Evolutionary conservation across 495 filamentous ascomycete species (phyloP), one percentile per base, ranked within the genome.

Genomic region (Lophiotrema nucula): DNA sequence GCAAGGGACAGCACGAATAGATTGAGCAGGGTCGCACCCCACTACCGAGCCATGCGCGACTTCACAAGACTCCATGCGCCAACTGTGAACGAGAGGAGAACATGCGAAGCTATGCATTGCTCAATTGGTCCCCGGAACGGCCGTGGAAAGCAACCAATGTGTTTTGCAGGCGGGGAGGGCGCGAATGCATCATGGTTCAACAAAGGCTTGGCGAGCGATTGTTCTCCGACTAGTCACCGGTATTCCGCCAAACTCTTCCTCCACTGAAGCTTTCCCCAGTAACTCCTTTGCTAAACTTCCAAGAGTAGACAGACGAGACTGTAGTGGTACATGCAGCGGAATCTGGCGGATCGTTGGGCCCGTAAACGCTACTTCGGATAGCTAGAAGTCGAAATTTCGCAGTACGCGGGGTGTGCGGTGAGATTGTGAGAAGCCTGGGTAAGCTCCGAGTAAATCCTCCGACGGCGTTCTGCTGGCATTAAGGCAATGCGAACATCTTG

Each of bases 341-440:
- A 73, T 53, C 67, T 62, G 53, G 74, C 64, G 53, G 74, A 76
- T 68, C 67, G 69, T 53, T 78, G 75, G 75, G 75, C 74, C 51
- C 70, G 74, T 27, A 69, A 67, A 55, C 57, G 75, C 42, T 76
- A 77, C 58, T 69, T 76, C 39, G 74, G 74, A 72, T 78, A 66
- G 58, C 23, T 42, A 22, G 37, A 25, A 4, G 37, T 27, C 10
- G n/a, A 18, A 8, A 16, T 47, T 11, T 16, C 26, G 39, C 18
- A 46, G 37, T 43, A 15, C 31, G 43, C 39, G 38, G 39, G 38
- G 41, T 21, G 51, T 43, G 27, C 27, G 23, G 55, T 44, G 38
- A 18, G 41, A 24, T 19, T 38, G 23, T 6, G 8, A 15, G 43
- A 4, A 18, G 39, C 10, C 39, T 8, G 6, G 10, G 39, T 43